Percentiles rank a stretch among this genome's conserved stretches.
Evolutionary conservation across 345 rosid genomes (phyloP).

Genomic region (Ricinus communis): DNA sequence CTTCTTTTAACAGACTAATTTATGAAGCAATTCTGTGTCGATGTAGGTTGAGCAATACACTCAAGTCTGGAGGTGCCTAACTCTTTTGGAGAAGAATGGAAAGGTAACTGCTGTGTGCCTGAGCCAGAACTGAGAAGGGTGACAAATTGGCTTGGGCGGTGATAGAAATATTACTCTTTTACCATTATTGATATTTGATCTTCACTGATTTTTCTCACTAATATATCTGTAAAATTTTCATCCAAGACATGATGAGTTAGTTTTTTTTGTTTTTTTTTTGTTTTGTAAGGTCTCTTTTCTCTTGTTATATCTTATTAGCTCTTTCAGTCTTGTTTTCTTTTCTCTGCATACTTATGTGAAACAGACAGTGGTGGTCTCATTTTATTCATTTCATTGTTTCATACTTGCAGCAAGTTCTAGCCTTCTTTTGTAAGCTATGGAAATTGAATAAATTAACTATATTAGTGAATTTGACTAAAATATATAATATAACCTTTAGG

Average conservation of each 20-base stretch:
- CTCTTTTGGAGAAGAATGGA: neutral
- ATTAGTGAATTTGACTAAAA: no score
- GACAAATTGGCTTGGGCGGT: slow-evolving; percentile 1
- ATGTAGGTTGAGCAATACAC: slow-evolving; percentile 64
- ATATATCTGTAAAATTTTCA: slow-evolving; percentile 2
- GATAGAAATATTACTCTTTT: neutral
- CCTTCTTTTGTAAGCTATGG: no score
- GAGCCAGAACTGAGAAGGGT: neutral
- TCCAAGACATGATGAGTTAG: slow-evolving; percentile 5
- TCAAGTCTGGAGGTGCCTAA: slow-evolving; percentile 39
- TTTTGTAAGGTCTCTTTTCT: neutral
- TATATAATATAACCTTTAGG: no score
- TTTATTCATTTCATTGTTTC: neutral
- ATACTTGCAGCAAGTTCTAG: neutral
- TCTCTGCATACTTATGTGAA: neutral
- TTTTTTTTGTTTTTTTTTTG: neutral
- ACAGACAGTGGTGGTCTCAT: neutral
- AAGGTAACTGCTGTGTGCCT: neutral
- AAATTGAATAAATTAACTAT: no score
- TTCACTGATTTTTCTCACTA: slow-evolving; percentile 14
- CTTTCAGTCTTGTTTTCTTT: neutral
- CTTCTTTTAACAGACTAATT: neutral
- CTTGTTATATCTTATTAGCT: neutral
- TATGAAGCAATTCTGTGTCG: neutral
- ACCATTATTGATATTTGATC: slow-evolving; percentile 12